Evolutionary conservation across 257 asterid species (phyloP).

Genomic region (Fraxinus cuspidata): DNA sequence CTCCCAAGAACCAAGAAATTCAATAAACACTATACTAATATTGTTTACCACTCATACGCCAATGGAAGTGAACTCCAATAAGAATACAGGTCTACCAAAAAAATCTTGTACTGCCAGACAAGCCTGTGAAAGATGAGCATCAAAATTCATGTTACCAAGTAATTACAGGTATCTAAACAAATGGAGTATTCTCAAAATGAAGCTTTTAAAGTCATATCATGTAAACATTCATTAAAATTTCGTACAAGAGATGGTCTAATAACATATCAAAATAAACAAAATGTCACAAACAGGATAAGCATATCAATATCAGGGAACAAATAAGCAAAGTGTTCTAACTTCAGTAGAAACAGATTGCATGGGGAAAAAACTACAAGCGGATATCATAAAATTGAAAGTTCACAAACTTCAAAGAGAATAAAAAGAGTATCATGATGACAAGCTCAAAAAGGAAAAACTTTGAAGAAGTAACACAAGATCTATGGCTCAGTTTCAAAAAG

Average conservation of each 20-base stretch:
- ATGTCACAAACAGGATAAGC: neutral
- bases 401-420: neutral
- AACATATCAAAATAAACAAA: neutral
- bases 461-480: neutral
- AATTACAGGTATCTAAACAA: neutral
- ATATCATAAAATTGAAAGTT: neutral
- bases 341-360: neutral
- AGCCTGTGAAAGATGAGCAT: slow-evolving; percentile 50
- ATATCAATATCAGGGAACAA: neutral
- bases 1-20: slow-evolving; percentile 10
- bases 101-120: slow-evolving; percentile 85
- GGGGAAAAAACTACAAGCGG: neutral
- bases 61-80: slow-evolving; percentile 84
- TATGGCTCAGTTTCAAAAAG: neutral
- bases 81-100: slow-evolving; percentile 87
- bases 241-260: neutral
- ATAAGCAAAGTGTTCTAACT: neutral
- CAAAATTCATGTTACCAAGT: slow-evolving; percentile 19
- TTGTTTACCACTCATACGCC: slow-evolving; percentile 77
- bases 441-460: neutral
- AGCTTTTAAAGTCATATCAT: slow-evolving; percentile 8
- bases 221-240: neutral
- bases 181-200: slow-evolving; percentile 4
- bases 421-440: neutral
- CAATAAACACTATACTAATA: slow-evolving; percentile 14